Conservation (phyloP, 345 rosid genomes). For the Arabidopsis suecica region DNA sequence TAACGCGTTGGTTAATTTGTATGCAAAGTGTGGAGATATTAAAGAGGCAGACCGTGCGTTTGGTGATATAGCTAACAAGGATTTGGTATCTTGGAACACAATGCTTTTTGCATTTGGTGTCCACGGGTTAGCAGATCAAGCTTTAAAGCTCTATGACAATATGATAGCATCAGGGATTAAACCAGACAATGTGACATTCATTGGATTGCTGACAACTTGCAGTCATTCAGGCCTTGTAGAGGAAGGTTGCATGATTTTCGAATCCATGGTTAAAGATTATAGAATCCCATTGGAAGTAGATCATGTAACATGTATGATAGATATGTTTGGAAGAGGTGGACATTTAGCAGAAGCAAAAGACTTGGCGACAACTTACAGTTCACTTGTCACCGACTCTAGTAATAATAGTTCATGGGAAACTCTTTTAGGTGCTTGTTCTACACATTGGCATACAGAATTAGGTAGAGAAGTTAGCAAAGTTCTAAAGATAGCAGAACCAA, state of each 20-base stretch:
- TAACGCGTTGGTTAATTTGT: conserved; percentile 75
- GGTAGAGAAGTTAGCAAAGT: conserved; percentile 55
- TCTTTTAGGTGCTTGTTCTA: conserved; percentile 69
- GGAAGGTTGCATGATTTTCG: conserved; percentile 55
- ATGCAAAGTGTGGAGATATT: conserved; percentile 76
- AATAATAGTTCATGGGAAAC: conserved; percentile 50
- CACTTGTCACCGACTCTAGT: conserved; percentile 5
- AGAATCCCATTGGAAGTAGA: conserved; percentile 58
- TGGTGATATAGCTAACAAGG: conserved; percentile 58
- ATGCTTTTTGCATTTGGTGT: conserved; percentile 76
- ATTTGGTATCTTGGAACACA: conserved; percentile 75
- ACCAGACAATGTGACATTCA: conserved; percentile 82
- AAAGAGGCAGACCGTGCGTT: conserved; percentile 58
- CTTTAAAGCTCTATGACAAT: conserved; percentile 57
- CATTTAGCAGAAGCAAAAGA: conserved; percentile 62
- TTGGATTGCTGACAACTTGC: conserved; percentile 72
- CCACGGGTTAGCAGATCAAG: conserved; percentile 66
- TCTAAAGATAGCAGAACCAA: conserved; percentile 49
- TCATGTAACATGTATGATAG: conserved; percentile 76
- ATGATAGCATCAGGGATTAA: conserved; percentile 60
- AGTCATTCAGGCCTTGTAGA: conserved; percentile 79
- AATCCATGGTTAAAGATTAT: conserved; percentile 54
- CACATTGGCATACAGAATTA: conserved; percentile 49
- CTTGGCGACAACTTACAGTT: conserved; percentile 43
- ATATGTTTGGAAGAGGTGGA: conserved; percentile 80